phyloP scores from a whole-genome alignment of 2,329 filamentous ascomycete species.

The Fonsecaea monophora region DNA sequence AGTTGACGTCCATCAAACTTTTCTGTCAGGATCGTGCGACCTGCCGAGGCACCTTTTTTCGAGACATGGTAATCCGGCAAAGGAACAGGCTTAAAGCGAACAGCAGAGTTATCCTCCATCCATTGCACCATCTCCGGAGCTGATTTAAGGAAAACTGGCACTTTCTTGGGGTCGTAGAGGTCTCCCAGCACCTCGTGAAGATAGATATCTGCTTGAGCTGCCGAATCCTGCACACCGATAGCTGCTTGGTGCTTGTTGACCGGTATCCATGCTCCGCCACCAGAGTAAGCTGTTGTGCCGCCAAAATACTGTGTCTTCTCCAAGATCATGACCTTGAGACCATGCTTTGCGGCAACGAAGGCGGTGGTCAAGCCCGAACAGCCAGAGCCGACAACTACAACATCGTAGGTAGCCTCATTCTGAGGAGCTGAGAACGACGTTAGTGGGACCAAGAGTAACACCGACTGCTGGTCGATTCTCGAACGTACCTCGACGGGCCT shows the following conservation, averaged over 20 bases:
- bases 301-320: constrained; percentile 47
- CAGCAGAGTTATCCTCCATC: constrained; percentile 8
- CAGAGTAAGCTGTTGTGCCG: constrained; percentile 47
- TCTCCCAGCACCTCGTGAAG: constrained; percentile 21
- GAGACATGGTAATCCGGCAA: constrained; percentile 24
- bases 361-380: constrained; percentile 45
- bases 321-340: constrained; percentile 43
- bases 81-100: constrained; percentile 21
- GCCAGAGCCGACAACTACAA: constrained; percentile 47
- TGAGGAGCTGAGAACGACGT: constrained; percentile 1
- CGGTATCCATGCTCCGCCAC: constrained; percentile 48
- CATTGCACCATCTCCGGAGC: constrained; percentile 19
- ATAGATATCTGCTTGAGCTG: constrained; percentile 16
- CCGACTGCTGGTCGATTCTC: background rate
- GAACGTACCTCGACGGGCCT: constrained; percentile 8
- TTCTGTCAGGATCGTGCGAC: constrained; percentile 17
- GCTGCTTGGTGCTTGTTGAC: constrained; percentile 39
- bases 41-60: constrained; percentile 19
- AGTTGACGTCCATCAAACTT: constrained; percentile 23
- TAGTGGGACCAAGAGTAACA: background rate
- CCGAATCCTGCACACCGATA: constrained; percentile 15
- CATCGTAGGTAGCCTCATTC: constrained; percentile 29
- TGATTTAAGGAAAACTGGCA: background rate
- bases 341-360: constrained; percentile 40
- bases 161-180: constrained; percentile 10